Conservation (phyloP, 495 filamentous ascomycete genomes). For the Hypoxylon fuscum region DNA sequence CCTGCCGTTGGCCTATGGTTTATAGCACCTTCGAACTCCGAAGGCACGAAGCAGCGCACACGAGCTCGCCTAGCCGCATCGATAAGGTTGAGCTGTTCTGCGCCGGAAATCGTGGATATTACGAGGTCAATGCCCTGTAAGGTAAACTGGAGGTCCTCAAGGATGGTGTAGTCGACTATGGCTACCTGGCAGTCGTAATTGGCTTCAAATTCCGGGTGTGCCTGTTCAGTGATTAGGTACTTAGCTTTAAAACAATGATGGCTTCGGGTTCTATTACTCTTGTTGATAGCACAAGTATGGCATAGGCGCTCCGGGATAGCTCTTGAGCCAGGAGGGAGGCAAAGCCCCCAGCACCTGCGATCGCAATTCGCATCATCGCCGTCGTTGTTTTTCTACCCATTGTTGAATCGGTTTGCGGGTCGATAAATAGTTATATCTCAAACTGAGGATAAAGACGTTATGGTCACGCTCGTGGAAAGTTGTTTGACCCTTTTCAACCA, state of each 20-base stretch:
- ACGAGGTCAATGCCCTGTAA: slow-evolving; percentile 76
- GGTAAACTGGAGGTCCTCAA: slow-evolving; percentile 65
- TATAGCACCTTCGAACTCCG: slow-evolving; percentile 74
- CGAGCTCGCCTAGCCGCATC: slow-evolving; percentile 70
- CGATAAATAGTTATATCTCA: slow-evolving; percentile 21
- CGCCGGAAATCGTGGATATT: slow-evolving; percentile 75
- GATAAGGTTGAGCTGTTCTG: slow-evolving; percentile 74
- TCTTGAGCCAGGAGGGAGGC: slow-evolving; percentile 69
- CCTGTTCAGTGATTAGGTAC: slow-evolving; percentile 46
- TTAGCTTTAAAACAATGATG: slow-evolving; percentile 32
- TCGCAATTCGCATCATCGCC: slow-evolving; percentile 73
- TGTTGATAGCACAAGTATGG: slow-evolving; percentile 73
- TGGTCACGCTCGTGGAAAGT: slow-evolving; percentile 25
- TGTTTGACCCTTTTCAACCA: slow-evolving; percentile 15
- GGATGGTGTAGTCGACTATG: slow-evolving; percentile 69
- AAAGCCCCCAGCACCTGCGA: slow-evolving; percentile 76
- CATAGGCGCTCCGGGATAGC: slow-evolving; percentile 67
- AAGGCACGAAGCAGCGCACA: slow-evolving; percentile 76
- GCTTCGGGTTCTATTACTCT: slow-evolving; percentile 53
- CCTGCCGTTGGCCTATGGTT: slow-evolving; percentile 52
- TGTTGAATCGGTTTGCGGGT: slow-evolving; percentile 27
- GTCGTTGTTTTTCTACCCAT: slow-evolving; percentile 49
- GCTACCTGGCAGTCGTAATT: slow-evolving; percentile 66
- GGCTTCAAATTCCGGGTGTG: slow-evolving; percentile 51
- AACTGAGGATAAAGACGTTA: slow-evolving; percentile 7